These are phyloP conservation scores for Acorus calamus DNA, from an alignment of 106 monocot genomes.

Conservation along the genomic window DNA sequence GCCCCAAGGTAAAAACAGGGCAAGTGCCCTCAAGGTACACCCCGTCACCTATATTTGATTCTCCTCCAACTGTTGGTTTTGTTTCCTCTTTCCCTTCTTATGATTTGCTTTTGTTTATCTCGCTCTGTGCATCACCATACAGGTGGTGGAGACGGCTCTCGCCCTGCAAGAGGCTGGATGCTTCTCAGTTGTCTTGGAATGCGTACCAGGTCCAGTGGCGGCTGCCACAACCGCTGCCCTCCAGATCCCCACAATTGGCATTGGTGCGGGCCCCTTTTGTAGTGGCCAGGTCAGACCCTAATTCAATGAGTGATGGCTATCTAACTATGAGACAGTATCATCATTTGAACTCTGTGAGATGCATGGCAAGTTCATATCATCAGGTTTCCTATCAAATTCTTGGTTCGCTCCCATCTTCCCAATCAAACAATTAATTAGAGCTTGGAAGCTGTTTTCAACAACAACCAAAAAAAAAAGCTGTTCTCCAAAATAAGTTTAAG, in stretches of 20 bases:
- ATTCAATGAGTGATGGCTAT: not conserved
- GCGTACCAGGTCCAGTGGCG: conserved; percentile 81
- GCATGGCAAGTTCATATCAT: too few species aligned
- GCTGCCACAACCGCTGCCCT: conserved; percentile 74
- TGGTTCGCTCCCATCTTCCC: too few species aligned
- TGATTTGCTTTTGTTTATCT: not conserved
- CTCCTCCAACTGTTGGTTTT: too few species aligned
- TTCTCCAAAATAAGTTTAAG: too few species aligned
- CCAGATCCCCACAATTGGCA: conserved; percentile 87
- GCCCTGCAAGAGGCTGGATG: conserved; percentile 93
- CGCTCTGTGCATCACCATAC: not conserved
- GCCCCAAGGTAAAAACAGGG: conserved; percentile 69
- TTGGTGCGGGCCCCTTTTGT: conserved; percentile 81
- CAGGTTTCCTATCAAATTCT: too few species aligned
- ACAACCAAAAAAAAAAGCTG: too few species aligned
- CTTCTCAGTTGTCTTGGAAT: conserved; percentile 86
- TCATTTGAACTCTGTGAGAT: too few species aligned
- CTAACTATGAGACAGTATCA: too few species aligned
- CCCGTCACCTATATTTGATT: too few species aligned
- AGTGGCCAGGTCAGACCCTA: conserved; percentile 69
- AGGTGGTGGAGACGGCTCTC: conserved; percentile 90
- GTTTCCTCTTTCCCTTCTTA: not conserved
- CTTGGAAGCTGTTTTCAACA: too few species aligned
- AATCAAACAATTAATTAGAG: too few species aligned
- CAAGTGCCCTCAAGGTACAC: conserved; percentile 72